These are phyloP conservation scores for Aspergillus heteromorphus DNA, from an alignment of 495 filamentous ascomycete species.

Conservation along the genomic window DNA sequence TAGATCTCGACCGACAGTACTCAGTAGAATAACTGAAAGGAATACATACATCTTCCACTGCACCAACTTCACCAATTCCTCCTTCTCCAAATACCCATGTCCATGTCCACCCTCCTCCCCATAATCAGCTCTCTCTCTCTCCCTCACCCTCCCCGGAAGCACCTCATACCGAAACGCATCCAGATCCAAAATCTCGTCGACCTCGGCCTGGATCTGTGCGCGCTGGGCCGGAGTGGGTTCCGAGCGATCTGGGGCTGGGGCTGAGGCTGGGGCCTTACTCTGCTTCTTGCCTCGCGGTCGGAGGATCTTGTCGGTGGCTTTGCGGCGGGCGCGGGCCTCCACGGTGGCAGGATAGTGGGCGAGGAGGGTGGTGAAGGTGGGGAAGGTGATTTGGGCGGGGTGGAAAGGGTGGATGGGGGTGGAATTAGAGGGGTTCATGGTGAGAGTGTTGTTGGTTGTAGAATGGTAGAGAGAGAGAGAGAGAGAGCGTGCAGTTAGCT, in stretches of 20 bases:
- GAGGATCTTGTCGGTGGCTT: slow-evolving; percentile 12
- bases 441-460: no score
- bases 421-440: background rate
- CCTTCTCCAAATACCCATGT: slow-evolving; percentile 21
- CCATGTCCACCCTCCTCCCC: background rate
- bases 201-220: slow-evolving; percentile 5
- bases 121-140: slow-evolving; percentile 3
- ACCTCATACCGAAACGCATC: slow-evolving; percentile 34
- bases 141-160: slow-evolving; percentile 17
- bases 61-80: slow-evolving; percentile 44
- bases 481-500: no score
- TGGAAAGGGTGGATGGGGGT: slow-evolving; percentile 15
- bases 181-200: slow-evolving; percentile 18
- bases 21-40: no score
- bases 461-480: no score
- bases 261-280: slow-evolving; percentile 2
- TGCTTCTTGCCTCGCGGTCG: slow-evolving; percentile 8
- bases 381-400: slow-evolving; percentile 23
- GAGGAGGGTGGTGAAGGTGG: slow-evolving; percentile 30
- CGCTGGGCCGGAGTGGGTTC: slow-evolving; percentile 4
- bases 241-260: slow-evolving; percentile 9
- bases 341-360: slow-evolving; percentile 28
- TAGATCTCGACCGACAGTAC: no score
- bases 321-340: slow-evolving; percentile 21
- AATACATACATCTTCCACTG: slow-evolving; percentile 74